Percentiles rank a stretch among this genome's conserved stretches.
Evolutionary conservation across 805 yeast species (phyloP).

Genomic region (Hanseniaspora pseudoguilliermondii): DNA sequence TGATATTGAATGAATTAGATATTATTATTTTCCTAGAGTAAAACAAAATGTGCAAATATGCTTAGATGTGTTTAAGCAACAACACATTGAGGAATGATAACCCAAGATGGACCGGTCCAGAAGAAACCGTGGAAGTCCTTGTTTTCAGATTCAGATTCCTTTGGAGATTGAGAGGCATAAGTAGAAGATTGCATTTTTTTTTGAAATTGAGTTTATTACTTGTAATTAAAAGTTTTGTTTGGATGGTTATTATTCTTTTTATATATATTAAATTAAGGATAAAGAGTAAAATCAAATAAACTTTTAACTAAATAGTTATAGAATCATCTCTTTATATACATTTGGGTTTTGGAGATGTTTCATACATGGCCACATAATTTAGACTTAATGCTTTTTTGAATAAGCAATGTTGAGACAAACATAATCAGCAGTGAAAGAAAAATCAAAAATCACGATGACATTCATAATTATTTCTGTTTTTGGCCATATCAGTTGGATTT

Average conservation of each 20-base stretch:
- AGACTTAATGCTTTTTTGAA: background rate
- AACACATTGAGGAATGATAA: slow-evolving; percentile 14
- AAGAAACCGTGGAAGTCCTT: slow-evolving; percentile 12
- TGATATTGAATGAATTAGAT: background rate
- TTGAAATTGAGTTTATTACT: background rate
- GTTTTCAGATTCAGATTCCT: slow-evolving; percentile 13
- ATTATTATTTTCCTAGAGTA: background rate
- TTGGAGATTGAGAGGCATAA: slow-evolving; percentile 12
- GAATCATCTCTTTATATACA: background rate
- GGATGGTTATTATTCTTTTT: slow-evolving; percentile 8
- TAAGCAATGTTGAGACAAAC: background rate
- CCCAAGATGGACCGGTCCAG: slow-evolving; percentile 13
- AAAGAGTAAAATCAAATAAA: background rate
- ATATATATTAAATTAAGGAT: too few species aligned
- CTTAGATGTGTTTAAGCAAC: slow-evolving; percentile 9
- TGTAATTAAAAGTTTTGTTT: background rate
- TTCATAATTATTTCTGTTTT: background rate
- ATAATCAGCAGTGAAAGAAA: too few species aligned
- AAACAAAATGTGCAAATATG: background rate
- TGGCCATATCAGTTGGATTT: background rate
- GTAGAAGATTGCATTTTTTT: slow-evolving; percentile 13
- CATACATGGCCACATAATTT: background rate
- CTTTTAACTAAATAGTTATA: background rate
- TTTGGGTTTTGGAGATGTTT: background rate
- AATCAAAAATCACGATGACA: too few species aligned